phyloP scores from a whole-genome alignment of 176 grass and related monocot genomes.

The Carex pumila region DNA sequence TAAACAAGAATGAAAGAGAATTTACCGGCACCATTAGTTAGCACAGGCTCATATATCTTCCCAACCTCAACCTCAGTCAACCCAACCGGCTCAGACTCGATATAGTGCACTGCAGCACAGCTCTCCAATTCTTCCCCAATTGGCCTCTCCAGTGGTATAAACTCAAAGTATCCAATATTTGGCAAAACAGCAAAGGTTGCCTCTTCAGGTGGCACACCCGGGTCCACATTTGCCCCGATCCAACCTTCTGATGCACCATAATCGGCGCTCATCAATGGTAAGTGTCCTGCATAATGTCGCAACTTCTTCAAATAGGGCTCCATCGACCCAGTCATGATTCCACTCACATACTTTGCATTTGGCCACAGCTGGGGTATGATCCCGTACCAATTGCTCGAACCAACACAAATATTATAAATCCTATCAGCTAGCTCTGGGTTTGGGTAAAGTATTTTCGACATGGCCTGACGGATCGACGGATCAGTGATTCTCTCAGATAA shows the following conservation, averaged over 20 bases:
- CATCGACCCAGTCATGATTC: constrained; percentile 99
- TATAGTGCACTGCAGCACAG: constrained; percentile 49
- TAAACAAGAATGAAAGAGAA: constrained; percentile 1
- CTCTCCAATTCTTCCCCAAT: constrained; percentile 47
- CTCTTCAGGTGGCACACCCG: constrained; percentile 53
- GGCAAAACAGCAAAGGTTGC: constrained; percentile 74
- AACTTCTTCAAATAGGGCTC: constrained; percentile 93
- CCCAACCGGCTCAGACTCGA: constrained; percentile 75
- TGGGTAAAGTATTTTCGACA: constrained; percentile 72
- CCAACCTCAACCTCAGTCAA: constrained; percentile 78
- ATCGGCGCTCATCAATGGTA: constrained; percentile 82
- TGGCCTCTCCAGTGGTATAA: constrained; percentile 81
- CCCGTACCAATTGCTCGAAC: constrained; percentile 87
- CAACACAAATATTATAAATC: constrained; percentile 47
- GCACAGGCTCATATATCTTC: constrained; percentile 73
- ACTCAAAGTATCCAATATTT: constrained; percentile 83
- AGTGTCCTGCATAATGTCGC: constrained; percentile 78
- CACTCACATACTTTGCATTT: constrained; percentile 84
- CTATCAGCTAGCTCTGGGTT: constrained; percentile 68
- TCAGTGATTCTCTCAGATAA: constrained; percentile 57
- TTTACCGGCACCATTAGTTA: constrained; percentile 83
- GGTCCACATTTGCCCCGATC: constrained; percentile 83
- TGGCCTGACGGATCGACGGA: constrained; percentile 57
- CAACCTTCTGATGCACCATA: constrained; percentile 95
- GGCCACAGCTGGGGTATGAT: constrained; percentile 87